Base-by-base conservation (phyloP, 768 basidiomycete genomes). In the Kwoniella shandongensis region DNA sequence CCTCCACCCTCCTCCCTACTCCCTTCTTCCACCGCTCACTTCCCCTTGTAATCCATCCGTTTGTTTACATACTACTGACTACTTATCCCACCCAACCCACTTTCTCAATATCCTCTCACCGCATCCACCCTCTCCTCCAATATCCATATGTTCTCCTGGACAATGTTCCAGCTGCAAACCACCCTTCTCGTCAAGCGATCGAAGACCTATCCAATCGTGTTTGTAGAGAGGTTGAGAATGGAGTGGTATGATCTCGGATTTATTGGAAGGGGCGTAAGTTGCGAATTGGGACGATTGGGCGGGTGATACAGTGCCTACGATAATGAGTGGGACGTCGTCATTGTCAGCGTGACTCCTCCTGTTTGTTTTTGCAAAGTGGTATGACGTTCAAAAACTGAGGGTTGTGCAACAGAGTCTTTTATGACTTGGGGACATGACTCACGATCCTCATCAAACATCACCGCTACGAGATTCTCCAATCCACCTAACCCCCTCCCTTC, bases 71-170 rank as follows among this genome's bases (percentile, higher is more conserved):
- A n/a, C n/a, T n/a, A 13, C 6, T 32, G 7, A 32, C 32, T 32
- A 51, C 18, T 40, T 2, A 11, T 15, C 30, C 65, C 62, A 61
- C 30, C 74, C 72, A 4, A 76, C 58, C 66, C 69, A 74, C 15
- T 64, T 29, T 32, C 51, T 58, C 7, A 76, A 65, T 23, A 73
- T 49, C 48, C 50, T 39, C 44, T 57, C 51, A 3, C 57, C 73
- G 56, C 75, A 76, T 5, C 67, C 73, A 23, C 65, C 62, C 26
- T 57, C 59, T 20, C 61, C 60, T 12, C 61, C 65, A 30, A 76
- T 55, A 55, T 76, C 73, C 75, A 76, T 76, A 61, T 76, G 75
- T 48, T 71, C 60, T 4, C 75, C 75, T 15, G 65, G 63, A 59
- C 75, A 76, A 42, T 60, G 63, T 32, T 65, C 65, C 12, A 66